Percentiles rank a stretch among this genome's conserved stretches.
Conservation (phyloP, 805 yeast species). For the Dipodascus geniculatus region DNA sequence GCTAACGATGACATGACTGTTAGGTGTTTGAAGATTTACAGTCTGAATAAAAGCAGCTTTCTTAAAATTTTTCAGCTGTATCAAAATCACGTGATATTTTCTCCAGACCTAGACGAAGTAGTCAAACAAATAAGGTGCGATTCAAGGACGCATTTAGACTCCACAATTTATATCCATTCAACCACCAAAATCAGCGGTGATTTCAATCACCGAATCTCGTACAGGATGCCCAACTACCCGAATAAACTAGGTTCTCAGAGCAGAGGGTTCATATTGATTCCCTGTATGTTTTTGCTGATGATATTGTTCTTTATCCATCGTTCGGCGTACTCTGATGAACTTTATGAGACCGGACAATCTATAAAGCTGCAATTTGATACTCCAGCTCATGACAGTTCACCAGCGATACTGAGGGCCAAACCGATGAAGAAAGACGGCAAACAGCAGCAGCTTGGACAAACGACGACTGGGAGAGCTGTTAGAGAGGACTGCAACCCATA, state of each 20-base stretch:
- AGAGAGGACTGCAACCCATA: background rate
- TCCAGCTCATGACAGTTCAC: background rate
- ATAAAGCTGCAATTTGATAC: background rate
- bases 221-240: background rate
- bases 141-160: too few relatives aligned
- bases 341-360: background rate
- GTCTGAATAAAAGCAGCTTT: background rate
- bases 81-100: background rate
- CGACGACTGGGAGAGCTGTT: background rate
- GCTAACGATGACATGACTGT: slow-evolving; percentile 11
- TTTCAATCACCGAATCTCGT: background rate
- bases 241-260: background rate
- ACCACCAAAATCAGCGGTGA: background rate
- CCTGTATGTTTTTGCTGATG: background rate
- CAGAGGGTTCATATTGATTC: background rate
- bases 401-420: background rate
- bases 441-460: too few relatives aligned
- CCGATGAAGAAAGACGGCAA: background rate
- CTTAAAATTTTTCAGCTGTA: background rate
- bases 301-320: background rate
- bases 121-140: too few relatives aligned
- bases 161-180: too few relatives aligned
- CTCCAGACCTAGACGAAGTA: background rate
- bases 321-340: background rate
- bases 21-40: too few relatives aligned